phyloP scores from a whole-genome alignment of 1,139 yeast genomes.

The Yarrowia galli region DNA sequence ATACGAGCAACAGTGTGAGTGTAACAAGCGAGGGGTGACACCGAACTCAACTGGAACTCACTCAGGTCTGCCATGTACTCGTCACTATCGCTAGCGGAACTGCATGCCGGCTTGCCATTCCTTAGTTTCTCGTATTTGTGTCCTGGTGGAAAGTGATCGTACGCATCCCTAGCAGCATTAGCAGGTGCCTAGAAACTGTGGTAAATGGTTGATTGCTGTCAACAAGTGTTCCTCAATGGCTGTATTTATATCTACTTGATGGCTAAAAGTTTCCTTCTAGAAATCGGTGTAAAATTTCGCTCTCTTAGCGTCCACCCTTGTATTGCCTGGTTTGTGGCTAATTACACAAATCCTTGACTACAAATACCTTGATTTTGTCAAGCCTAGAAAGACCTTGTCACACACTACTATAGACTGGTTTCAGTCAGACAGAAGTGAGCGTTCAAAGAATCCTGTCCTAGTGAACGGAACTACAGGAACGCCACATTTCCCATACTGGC shows the following conservation, averaged over 20 bases:
- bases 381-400: background rate
- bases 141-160: too few species aligned
- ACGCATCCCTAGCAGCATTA: too few species aligned
- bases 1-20: too few species aligned
- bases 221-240: background rate
- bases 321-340: background rate
- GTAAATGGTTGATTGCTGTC: background rate
- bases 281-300: background rate
- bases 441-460: background rate
- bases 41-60: too few species aligned
- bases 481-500: too few species aligned
- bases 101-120: too few species aligned
- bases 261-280: background rate
- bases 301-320: background rate
- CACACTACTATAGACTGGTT: background rate
- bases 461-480: background rate
- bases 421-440: background rate
- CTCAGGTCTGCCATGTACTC: too few species aligned
- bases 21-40: too few species aligned
- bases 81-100: too few species aligned
- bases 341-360: background rate
- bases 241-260: background rate
- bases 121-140: too few species aligned
- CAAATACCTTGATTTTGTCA: background rate
- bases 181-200: background rate